A percentile compares a stretch with the other conserved stretches of the same genome.
phyloP scores from a whole-genome alignment of 768 basidiomycete genomes.

The Mycena amicta region DNA sequence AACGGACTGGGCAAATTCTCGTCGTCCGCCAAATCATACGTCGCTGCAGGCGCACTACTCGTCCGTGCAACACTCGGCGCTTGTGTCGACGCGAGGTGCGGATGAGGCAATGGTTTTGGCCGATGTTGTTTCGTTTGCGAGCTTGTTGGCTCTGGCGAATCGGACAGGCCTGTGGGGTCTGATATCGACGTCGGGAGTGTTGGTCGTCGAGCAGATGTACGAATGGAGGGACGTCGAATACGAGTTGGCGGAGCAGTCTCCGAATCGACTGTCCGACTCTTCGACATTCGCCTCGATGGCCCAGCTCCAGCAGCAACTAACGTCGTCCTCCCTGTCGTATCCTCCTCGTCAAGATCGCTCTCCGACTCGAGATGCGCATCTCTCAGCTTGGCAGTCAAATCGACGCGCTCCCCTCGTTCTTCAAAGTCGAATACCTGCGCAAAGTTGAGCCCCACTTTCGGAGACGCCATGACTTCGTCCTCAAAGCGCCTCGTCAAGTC shows the following conservation, averaged over 20 bases:
- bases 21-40: constrained; percentile 75
- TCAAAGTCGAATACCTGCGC: constrained; percentile 76
- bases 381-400: constrained; percentile 24
- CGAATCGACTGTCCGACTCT: constrained; percentile 14
- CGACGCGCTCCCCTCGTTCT: constrained; percentile 45
- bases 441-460: constrained; percentile 74
- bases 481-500: constrained; percentile 31
- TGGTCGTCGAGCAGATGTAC: constrained; percentile 40
- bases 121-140: constrained; percentile 17
- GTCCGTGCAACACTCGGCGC: constrained; percentile 18
- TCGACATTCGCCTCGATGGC: neutral
- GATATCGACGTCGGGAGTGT: constrained; percentile 40
- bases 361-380: constrained; percentile 26
- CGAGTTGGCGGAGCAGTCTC: constrained; percentile 44
- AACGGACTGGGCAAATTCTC: constrained; percentile 88
- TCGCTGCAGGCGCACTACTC: constrained; percentile 35
- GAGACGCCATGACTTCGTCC: constrained; percentile 45
- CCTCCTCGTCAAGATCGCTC: constrained; percentile 20
- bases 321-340: neutral
- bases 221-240: constrained; percentile 59
- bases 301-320: neutral
- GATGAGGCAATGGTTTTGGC: constrained; percentile 47
- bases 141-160: constrained; percentile 15
- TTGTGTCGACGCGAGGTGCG: constrained; percentile 37
- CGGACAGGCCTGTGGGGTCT: constrained; percentile 36